Conservation (phyloP, 2,329 filamentous ascomycete genomes). For the Chaetoscypha palmicola region DNA sequence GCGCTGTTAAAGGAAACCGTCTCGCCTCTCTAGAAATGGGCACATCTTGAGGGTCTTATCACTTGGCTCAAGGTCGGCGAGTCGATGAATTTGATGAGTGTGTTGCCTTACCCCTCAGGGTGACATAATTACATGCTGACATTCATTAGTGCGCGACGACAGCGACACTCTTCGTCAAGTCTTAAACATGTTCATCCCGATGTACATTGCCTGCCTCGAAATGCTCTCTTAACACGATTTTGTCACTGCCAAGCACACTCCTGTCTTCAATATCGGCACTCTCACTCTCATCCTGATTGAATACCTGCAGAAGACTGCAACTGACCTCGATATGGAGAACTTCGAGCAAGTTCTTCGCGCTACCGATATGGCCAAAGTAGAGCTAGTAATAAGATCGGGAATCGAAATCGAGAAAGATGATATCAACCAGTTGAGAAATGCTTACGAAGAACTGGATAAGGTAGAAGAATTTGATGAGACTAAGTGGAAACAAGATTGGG, state of each 20-base stretch:
- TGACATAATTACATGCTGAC: too few relatives aligned
- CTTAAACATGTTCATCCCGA: conserved; percentile 50
- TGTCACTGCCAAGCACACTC: conserved; percentile 34
- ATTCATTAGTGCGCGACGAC: conserved; percentile 3
- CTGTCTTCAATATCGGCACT: conserved; percentile 38
- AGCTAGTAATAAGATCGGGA: background rate
- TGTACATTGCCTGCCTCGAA: conserved; percentile 48
- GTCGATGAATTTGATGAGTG: too few relatives aligned
- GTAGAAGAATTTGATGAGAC: background rate
- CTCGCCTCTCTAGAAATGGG: conserved; percentile 7
- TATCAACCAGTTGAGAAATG: background rate
- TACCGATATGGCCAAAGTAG: conserved; percentile 4
- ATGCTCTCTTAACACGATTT: conserved; percentile 35
- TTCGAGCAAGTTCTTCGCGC: conserved; percentile 39
- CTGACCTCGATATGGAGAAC: conserved; percentile 45
- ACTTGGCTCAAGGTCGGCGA: conserved; percentile 4
- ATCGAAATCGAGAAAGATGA: background rate
- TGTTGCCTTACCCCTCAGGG: too few relatives aligned
- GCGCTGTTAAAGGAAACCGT: conserved; percentile 4
- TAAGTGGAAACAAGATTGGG: background rate
- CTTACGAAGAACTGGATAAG: background rate
- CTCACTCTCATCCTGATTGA: conserved; percentile 40
- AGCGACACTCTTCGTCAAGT: background rate
- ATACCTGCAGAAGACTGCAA: conserved; percentile 42
- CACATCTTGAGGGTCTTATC: conserved; percentile 5